Percentiles rank a stretch among this genome's conserved stretches.
Evolutionary conservation across 495 filamentous ascomycete species (phyloP).

Genomic region (Tuber aestivum): DNA sequence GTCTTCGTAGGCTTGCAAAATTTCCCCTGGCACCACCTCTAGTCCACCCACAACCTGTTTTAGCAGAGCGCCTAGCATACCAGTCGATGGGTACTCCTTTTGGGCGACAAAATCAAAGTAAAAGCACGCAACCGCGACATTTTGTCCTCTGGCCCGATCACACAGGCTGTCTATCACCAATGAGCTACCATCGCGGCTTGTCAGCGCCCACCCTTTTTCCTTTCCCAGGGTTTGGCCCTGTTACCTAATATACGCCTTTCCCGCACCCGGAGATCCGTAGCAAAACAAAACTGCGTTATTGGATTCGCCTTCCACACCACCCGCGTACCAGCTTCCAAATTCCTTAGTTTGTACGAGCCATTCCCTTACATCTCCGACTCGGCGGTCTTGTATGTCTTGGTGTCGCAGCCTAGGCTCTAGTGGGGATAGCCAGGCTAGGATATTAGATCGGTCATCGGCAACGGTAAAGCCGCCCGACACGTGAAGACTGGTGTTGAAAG

Average conservation of each 20-base stretch:
- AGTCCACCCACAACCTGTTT: no score
- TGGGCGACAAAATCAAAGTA: no score
- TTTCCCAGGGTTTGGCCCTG: no score
- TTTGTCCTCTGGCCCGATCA: no score
- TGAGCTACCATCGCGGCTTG: no score
- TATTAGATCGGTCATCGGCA: not conserved
- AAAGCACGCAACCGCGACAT: no score
- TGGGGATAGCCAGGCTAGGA: not conserved
- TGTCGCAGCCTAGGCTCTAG: not conserved
- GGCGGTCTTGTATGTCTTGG: not conserved
- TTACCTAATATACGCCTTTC: not conserved
- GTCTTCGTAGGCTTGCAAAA: no score
- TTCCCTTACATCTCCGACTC: not conserved
- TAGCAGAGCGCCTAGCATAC: no score
- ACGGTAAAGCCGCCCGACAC: not conserved
- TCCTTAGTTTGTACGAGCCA: not conserved
- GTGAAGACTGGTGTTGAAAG: not conserved
- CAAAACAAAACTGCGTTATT: not conserved
- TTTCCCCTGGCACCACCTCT: no score
- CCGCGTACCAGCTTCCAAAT: not conserved
- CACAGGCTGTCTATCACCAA: no score
- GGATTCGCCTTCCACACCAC: not conserved
- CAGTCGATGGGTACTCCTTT: no score
- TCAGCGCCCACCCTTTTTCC: no score
- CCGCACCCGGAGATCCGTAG: not conserved